A percentile compares a stretch with the other conserved stretches of the same genome.
These are phyloP conservation scores for Bimuria novae-zelandiae DNA, from an alignment of 2,329 filamentous ascomycete genomes.

Conservation along the genomic window DNA sequence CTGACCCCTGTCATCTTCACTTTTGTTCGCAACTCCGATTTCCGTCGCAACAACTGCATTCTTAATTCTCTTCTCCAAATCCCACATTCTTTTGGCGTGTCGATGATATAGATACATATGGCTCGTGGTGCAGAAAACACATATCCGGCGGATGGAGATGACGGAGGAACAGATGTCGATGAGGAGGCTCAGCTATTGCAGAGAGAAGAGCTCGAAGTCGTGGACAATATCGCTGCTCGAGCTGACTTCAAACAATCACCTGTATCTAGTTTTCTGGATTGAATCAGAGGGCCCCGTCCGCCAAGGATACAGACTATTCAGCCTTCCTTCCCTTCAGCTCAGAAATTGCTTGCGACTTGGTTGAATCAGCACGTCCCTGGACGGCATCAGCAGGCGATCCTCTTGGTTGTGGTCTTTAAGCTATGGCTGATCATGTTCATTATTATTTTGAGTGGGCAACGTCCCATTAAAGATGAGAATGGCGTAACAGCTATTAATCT, in stretches of 20 bases:
- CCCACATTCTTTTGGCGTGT: background rate
- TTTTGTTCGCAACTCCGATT: background rate
- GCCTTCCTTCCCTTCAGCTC: conserved; percentile 65
- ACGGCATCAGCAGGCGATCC: conserved; percentile 57
- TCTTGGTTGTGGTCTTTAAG: conserved; percentile 62
- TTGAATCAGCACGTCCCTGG: conserved; percentile 64
- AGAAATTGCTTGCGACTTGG: conserved; percentile 66
- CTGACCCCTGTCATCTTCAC: background rate
- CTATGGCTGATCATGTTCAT: conserved; percentile 71
- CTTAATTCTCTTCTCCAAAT: background rate
- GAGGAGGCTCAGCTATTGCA: conserved; percentile 37
- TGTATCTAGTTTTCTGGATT: conserved; percentile 13
- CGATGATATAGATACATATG: conserved; percentile 1
- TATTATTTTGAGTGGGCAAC: conserved; percentile 66
- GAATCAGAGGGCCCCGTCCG: conserved; percentile 51
- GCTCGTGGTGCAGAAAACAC: background rate
- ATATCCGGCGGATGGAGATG: background rate
- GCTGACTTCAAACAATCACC: conserved; percentile 2
- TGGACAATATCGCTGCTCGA: conserved; percentile 19
- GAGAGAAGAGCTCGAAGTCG: conserved; percentile 32
- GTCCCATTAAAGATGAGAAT: conserved; percentile 60
- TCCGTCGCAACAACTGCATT: background rate
- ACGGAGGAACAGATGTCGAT: too few species aligned
- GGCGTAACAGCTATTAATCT: conserved; percentile 70
- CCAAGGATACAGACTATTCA: conserved; percentile 50